These are phyloP conservation scores for Cladosporium sp. DNA, from an alignment of 2,329 filamentous ascomycete species.

Conservation along the genomic window DNA sequence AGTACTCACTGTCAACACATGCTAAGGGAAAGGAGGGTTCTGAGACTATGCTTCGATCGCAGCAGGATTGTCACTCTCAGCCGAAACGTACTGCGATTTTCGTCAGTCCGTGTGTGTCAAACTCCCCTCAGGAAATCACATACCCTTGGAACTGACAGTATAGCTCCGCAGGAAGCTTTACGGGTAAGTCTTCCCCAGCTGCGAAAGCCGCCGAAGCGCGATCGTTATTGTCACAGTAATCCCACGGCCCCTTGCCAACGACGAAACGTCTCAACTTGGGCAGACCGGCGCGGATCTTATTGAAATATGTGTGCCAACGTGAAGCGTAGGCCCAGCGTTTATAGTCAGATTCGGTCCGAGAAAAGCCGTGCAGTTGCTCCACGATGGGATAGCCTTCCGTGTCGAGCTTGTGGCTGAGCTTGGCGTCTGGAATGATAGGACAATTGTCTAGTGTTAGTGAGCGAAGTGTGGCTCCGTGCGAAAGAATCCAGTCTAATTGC, in stretches of 20 bases:
- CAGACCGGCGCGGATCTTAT: background rate
- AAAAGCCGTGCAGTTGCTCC: background rate
- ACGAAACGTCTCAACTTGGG: conserved; percentile 12
- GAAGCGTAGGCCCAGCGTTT: background rate
- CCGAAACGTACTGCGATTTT: no score
- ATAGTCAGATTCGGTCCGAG: background rate
- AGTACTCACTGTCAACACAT: no score
- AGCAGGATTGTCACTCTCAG: no score
- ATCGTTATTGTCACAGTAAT: background rate
- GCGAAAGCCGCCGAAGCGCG: background rate
- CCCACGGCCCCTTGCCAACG: conserved; percentile 3
- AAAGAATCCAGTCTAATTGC: conserved; percentile 45
- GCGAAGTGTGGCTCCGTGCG: conserved; percentile 35
- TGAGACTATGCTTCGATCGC: no score
- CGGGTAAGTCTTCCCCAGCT: background rate
- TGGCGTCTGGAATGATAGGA: conserved; percentile 6
- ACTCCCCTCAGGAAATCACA: no score
- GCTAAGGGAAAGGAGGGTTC: no score
- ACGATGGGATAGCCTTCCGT: background rate
- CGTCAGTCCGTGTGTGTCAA: no score
- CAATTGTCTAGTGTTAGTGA: conserved; percentile 43
- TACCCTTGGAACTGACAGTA: no score
- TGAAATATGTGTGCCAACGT: conserved; percentile 15
- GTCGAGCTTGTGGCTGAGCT: background rate
- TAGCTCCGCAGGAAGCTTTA: background rate